phyloP scores from a whole-genome alignment of 345 rosid genomes.

The Lumnitzera racemosa region DNA sequence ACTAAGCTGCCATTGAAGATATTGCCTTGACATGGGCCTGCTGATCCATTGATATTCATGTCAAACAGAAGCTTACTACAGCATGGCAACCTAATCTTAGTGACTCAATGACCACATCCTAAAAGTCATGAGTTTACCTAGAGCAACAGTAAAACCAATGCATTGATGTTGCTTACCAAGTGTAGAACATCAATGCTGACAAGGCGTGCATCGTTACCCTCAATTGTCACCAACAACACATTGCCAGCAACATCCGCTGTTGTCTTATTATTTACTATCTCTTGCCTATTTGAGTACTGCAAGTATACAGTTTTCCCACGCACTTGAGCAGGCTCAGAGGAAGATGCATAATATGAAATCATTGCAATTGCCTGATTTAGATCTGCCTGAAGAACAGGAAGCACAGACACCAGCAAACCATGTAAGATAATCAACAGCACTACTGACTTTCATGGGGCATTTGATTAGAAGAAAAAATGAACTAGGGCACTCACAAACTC shows the following conservation, averaged over 20 bases:
- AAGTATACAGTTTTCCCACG: constrained; percentile 98
- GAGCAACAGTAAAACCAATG: constrained; percentile 17
- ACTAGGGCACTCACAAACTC: constrained; percentile 65
- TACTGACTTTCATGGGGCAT: background rate
- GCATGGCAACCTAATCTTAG: constrained; percentile 57
- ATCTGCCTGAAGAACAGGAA: constrained; percentile 52
- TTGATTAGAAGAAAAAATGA: background rate
- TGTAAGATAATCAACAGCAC: constrained; percentile 2
- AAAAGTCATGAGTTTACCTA: constrained; percentile 28
- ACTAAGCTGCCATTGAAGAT: constrained; percentile 98
- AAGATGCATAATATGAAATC: constrained; percentile 95
- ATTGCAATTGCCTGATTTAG: constrained; percentile 95
- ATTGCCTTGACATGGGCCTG: constrained; percentile 99
- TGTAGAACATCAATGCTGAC: constrained; percentile 98
- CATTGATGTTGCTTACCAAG: constrained; percentile 55
- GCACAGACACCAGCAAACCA: background rate
- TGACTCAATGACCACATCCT: constrained; percentile 31
- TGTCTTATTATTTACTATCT: constrained; percentile 95
- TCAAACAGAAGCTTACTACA: constrained; percentile 65
- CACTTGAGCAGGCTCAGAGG: constrained; percentile 98
- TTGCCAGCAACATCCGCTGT: constrained; percentile 97
- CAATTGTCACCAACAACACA: constrained; percentile 85
- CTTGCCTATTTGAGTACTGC: constrained; percentile 97
- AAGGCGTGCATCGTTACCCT: constrained; percentile 90
- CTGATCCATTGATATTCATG: constrained; percentile 95